Conservation (phyloP, 148 eudicot species). For the Spergularia marina region DNA sequence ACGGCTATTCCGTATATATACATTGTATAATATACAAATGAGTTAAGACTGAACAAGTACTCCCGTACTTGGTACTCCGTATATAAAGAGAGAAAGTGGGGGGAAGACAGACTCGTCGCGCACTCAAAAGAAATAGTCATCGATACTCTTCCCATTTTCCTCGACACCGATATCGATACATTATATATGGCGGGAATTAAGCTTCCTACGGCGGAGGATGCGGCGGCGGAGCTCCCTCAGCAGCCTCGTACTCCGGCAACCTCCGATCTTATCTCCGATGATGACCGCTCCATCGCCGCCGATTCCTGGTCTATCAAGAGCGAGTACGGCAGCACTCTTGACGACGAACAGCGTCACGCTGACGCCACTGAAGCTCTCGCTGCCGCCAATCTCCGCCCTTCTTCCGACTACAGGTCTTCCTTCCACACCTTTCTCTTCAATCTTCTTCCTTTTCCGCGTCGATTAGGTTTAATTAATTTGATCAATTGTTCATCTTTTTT, state of each 20-base stretch:
- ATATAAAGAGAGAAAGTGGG: no score
- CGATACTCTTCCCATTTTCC: neutral
- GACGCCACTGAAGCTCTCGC: conserved; percentile 95
- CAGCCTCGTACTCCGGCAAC: conserved; percentile 54
- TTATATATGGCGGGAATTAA: conserved; percentile 71
- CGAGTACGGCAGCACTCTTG: conserved; percentile 92
- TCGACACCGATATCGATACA: no score
- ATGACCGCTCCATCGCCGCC: conserved; percentile 92
- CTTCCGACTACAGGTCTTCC: conserved; percentile 76
- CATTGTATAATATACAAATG: no score
- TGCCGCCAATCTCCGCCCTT: conserved; percentile 54
- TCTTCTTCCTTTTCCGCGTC: neutral
- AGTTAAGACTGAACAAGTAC: no score
- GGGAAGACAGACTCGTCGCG: no score
- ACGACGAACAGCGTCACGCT: conserved; percentile 95
- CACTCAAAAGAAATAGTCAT: neutral
- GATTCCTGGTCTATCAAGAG: conserved; percentile 99
- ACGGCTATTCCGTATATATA: no score
- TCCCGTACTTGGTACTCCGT: no score
- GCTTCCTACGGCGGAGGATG: conserved; percentile 48
- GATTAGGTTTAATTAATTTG: conserved; percentile 1
- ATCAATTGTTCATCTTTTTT: neutral
- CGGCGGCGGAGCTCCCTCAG: conserved; percentile 40
- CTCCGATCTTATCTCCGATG: conserved; percentile 89
- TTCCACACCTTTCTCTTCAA: neutral